Conservation (phyloP, 768 basidiomycete species). For the Boletus sp. region DNA sequence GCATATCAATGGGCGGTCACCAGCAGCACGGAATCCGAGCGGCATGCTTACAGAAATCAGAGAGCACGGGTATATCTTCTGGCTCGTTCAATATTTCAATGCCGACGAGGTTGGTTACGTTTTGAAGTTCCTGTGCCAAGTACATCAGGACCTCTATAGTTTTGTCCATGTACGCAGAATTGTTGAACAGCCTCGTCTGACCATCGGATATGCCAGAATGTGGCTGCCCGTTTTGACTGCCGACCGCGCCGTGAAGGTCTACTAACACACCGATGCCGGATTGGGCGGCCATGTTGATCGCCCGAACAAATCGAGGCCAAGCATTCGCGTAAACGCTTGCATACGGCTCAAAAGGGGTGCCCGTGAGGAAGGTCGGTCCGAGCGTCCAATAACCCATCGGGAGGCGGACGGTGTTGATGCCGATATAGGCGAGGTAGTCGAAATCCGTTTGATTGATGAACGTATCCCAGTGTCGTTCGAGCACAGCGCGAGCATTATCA, state of each 20-base stretch:
- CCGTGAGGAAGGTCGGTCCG: conserved; percentile 29
- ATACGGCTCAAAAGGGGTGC: conserved; percentile 39
- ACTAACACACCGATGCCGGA: conserved; percentile 49
- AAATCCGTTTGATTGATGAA: conserved; percentile 70
- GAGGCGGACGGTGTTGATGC: conserved; percentile 62
- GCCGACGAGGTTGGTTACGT: conserved; percentile 53
- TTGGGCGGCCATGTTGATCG: conserved; percentile 42
- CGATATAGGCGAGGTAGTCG: conserved; percentile 53
- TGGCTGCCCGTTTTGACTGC: conserved; percentile 44
- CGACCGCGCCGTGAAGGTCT: conserved; percentile 54
- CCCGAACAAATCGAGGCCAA: conserved; percentile 35
- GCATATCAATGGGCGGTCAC: background rate
- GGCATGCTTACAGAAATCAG: conserved; percentile 33
- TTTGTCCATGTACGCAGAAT: conserved; percentile 34
- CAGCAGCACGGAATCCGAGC: too few species aligned
- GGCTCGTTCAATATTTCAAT: conserved; percentile 61
- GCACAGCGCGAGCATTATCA: conserved; percentile 44
- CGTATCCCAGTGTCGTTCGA: conserved; percentile 74
- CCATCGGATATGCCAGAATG: conserved; percentile 40
- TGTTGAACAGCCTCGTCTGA: conserved; percentile 37
- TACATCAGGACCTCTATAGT: conserved; percentile 43
- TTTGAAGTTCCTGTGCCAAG: conserved; percentile 31
- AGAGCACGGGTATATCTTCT: conserved; percentile 44
- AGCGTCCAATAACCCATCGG: conserved; percentile 57
- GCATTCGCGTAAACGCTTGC: conserved; percentile 45